Percentiles rank a stretch among this genome's conserved stretches.
These are phyloP conservation scores for Myxozyma udenii DNA, from an alignment of 805 yeast species.

Conservation along the genomic window DNA sequence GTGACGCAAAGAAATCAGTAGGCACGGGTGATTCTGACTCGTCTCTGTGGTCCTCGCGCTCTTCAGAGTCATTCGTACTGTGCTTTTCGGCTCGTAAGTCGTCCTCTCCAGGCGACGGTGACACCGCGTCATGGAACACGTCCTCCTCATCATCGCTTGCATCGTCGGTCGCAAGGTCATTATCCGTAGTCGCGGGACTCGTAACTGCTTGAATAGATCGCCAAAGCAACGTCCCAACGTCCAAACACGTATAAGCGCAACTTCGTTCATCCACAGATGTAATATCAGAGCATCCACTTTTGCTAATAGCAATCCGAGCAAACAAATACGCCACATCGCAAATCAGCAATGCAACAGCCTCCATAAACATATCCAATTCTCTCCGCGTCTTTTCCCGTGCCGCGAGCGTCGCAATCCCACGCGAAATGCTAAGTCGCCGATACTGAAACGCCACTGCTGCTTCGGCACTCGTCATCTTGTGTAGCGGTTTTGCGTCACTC, in stretches of 20 bases:
- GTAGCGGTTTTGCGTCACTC: not conserved
- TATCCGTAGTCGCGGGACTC: not conserved
- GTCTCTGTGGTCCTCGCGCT: not conserved
- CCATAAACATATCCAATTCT: constrained; percentile 20
- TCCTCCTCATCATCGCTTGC: not conserved
- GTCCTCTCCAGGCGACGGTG: not conserved
- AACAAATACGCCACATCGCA: constrained; percentile 20
- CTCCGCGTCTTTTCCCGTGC: constrained; percentile 8
- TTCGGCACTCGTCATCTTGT: not conserved
- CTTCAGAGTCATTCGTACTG: not conserved
- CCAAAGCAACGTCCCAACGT: constrained; percentile 16
- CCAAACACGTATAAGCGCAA: constrained; percentile 5
- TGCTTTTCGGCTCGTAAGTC: not conserved
- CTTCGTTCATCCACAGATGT: not conserved
- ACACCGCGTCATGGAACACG: not conserved
- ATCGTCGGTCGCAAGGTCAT: not conserved
- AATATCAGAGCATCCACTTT: not conserved
- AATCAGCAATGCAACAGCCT: constrained; percentile 19
- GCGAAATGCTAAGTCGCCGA: constrained; percentile 9
- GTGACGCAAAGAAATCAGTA: not conserved
- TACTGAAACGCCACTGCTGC: constrained; percentile 1
- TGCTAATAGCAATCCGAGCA: constrained; percentile 2
- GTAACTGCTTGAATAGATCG: not conserved
- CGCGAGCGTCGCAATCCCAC: constrained; percentile 5
- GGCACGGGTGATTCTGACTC: too few relatives aligned